Conservation (phyloP, 202 grass and related monocot species). For the Panicum virgatum region DNA sequence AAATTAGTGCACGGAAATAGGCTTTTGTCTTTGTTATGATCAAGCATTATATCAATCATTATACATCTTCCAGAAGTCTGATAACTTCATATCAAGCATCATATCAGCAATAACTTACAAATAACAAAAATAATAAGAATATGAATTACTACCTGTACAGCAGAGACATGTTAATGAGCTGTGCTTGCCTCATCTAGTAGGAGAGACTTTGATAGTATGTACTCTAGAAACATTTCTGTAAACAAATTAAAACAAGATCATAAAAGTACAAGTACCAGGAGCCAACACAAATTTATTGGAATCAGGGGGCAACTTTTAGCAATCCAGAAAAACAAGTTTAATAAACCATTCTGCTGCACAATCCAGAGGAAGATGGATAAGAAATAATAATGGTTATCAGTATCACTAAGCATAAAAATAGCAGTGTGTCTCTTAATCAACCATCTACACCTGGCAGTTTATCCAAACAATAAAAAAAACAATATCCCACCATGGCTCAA, state of each 20-base stretch:
- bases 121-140: neutral
- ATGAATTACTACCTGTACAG: conserved; percentile 5
- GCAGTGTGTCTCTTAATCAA: neutral
- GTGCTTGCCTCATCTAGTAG: neutral
- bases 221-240: conserved; percentile 36
- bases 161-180: conserved; percentile 13
- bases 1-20: conserved; percentile 9
- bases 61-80: conserved; percentile 11
- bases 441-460: neutral
- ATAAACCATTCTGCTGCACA: conserved; percentile 7
- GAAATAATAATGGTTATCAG: neutral
- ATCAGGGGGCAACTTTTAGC: neutral
- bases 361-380: neutral
- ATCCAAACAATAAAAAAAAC: neutral
- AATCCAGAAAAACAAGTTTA: conserved; percentile 1
- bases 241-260: conserved; percentile 25
- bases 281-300: conserved; percentile 1
- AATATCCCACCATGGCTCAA: neutral
- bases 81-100: neutral
- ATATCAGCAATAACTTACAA: neutral
- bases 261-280: conserved; percentile 17
- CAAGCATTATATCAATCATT: neutral
- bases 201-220: conserved; percentile 3
- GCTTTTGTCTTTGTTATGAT: conserved; percentile 15
- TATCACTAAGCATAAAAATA: conserved; percentile 1